phyloP scores from a whole-genome alignment of 2,329 filamentous ascomycete species.

The Pestalotiopsis sp. region DNA sequence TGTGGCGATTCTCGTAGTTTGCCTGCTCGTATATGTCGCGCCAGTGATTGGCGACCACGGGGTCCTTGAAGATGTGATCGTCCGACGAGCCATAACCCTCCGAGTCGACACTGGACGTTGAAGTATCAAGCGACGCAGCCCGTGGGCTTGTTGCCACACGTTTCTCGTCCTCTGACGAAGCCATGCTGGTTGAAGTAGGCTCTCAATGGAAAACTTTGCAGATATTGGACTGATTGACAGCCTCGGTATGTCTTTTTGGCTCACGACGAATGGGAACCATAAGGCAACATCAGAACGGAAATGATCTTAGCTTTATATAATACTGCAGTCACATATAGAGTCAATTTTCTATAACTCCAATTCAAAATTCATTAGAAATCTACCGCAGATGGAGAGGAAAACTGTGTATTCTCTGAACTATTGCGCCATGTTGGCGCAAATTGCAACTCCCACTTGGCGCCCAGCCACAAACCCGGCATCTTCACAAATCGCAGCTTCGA shows the following conservation, averaged over 20 bases:
- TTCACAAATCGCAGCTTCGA: not conserved
- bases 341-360: not conserved
- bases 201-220: not conserved
- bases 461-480: not conserved
- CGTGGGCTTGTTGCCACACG: not conserved
- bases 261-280: not conserved
- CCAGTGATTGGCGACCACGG: constrained; percentile 55
- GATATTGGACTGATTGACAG: not conserved
- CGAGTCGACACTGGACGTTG: not conserved
- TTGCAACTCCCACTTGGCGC: not conserved
- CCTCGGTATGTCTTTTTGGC: not conserved
- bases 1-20: constrained; percentile 59
- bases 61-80: constrained; percentile 51
- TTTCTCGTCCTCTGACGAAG: not conserved
- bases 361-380: not conserved
- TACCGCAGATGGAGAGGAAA: not conserved
- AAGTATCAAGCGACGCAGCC: not conserved
- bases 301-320: not conserved
- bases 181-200: not conserved
- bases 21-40: constrained; percentile 55
- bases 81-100: constrained; percentile 32
- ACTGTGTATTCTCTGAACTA: not conserved
- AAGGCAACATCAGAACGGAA: not conserved
- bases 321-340: not conserved
- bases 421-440: not conserved